Conservation (phyloP, 2,329 filamentous ascomycete species). For the Colletotrichum australisinense region DNA sequence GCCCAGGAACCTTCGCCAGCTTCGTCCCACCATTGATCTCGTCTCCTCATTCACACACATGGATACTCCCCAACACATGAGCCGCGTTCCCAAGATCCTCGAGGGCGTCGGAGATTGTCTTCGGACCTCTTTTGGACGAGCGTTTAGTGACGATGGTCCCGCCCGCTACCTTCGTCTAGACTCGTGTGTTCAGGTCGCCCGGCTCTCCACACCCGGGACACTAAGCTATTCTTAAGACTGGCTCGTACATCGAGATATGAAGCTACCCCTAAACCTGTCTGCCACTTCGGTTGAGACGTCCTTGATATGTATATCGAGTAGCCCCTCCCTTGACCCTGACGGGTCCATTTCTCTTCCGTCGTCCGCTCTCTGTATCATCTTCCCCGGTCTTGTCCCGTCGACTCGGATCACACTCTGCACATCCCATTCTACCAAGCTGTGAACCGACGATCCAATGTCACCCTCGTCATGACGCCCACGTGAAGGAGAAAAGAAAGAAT, state of each 20-base stretch:
- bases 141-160: not conserved
- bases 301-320: slow-evolving; percentile 26
- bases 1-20: not conserved
- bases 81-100: not conserved
- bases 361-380: not conserved
- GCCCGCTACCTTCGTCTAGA: not conserved
- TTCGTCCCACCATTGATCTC: not conserved
- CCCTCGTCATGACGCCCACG: slow-evolving; percentile 17
- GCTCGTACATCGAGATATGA: slow-evolving; percentile 23
- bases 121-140: not conserved
- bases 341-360: not conserved
- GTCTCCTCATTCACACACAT: not conserved
- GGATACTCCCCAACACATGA: not conserved
- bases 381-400: slow-evolving; percentile 12
- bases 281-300: not conserved
- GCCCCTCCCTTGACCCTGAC: slow-evolving; percentile 21
- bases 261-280: slow-evolving; percentile 26
- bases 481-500: slow-evolving; percentile 8
- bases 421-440: slow-evolving; percentile 1
- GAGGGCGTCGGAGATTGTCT: slow-evolving; percentile 1
- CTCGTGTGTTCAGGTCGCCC: not conserved
- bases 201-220: slow-evolving; percentile 2
- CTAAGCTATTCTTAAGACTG: slow-evolving; percentile 25
- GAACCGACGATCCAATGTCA: not conserved
- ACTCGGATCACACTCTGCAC: slow-evolving; percentile 20